Base-by-base conservation (phyloP, 2,329 filamentous ascomycete species). In the Zymoseptoria brevis region DNA sequence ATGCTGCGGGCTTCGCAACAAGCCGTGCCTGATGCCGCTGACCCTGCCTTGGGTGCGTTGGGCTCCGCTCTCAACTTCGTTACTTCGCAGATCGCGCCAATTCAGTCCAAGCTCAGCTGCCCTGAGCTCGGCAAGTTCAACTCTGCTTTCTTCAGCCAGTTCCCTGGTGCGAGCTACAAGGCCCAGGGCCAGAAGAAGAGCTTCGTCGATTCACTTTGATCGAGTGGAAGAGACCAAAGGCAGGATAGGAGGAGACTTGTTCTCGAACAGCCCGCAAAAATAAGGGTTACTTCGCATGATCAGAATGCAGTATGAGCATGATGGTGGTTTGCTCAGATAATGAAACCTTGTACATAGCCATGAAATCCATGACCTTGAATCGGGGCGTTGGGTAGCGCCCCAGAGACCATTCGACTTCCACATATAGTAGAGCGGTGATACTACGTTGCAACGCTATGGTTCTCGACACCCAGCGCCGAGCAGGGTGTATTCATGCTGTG, bases 111-210 rank as follows among this genome's bases (percentile, higher is more conserved):
- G 11, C 51, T 60, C 6, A 45, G 16, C 11, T 60, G 58, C 45
- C 50, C 58, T 21, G 50, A 60, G 51, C 55, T 60, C 4, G 8
- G 30, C 9, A 19, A 8, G n/a, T 57, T 60, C 45, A 22, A 54
- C 51, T 54, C 41, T 19, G 8, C 30, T 1, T 26, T 57, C 8
- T 60, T 60, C 45, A 41, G 54, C 26, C 8, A 19, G 4, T 60
- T 54, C 45, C 58, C 55, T 5, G 58, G 58, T 19, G 56, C 56
- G 1, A 30, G 16, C 16, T 57, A 57, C 56, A 48, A 53, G 11
- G 50, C 50, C 1, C n/a, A 24, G 22, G 50, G 50, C n/a, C 19
- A 53, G 50, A 19, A 50, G 49, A 24, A 2, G 8, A 41, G 35
- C 35, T 41, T 41, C 5, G 35, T 41, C 35, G 35, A 41, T 16